Evolutionary conservation across 106 monocot genomes (phyloP).

Genomic region (Cymbidium sinense): DNA sequence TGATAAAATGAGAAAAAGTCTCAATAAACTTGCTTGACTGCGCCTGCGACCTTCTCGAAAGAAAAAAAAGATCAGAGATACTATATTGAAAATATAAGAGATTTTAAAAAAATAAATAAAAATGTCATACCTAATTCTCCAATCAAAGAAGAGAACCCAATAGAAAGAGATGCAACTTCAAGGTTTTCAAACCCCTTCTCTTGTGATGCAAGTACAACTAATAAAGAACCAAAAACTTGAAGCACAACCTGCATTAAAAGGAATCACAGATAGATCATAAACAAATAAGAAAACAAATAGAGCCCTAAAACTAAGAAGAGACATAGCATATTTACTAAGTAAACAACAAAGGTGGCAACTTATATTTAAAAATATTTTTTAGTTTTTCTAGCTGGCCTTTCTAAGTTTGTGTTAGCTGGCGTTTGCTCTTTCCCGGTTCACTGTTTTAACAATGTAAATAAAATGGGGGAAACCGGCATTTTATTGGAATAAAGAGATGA

Average conservation of each 20-base stretch:
- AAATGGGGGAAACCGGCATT: not conserved
- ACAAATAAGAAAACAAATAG: not conserved
- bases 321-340: not conserved
- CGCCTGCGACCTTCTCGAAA: constrained; percentile 41
- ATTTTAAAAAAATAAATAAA: not conserved
- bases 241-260: constrained; percentile 31
- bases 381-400: not conserved
- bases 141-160: constrained; percentile 52
- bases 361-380: not conserved
- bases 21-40: constrained; percentile 34
- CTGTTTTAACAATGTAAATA: not conserved
- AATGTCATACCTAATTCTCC: constrained; percentile 60
- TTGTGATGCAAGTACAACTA: constrained; percentile 21
- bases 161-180: constrained; percentile 21
- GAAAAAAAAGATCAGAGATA: not conserved
- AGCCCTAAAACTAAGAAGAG: not conserved
- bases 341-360: not conserved
- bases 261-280: constrained; percentile 2
- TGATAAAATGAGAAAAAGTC: constrained; percentile 41
- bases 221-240: constrained; percentile 24
- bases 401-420: not conserved
- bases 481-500: not conserved
- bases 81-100: not conserved
- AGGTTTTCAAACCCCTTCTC: constrained; percentile 22
- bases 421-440: not conserved